phyloP scores from a whole-genome alignment of 2,329 filamentous ascomycete genomes.

The Xylaria sp. region DNA sequence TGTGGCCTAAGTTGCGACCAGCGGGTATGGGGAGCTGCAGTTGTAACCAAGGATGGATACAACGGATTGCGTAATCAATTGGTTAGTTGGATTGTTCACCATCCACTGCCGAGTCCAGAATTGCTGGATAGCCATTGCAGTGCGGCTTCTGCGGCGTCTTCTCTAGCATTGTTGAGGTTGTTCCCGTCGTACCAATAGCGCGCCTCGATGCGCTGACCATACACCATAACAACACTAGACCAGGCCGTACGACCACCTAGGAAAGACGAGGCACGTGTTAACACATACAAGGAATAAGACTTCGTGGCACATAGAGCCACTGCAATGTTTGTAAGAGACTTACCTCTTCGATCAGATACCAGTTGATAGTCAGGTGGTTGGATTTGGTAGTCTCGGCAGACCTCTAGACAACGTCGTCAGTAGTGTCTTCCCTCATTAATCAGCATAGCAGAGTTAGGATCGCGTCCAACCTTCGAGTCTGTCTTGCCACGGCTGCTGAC shows the following conservation, averaged over 20 bases:
- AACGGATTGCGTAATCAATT: constrained; percentile 24
- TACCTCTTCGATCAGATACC: constrained; percentile 80
- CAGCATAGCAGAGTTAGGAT: constrained; percentile 1
- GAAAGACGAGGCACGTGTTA: constrained; percentile 29
- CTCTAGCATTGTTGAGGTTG: constrained; percentile 86
- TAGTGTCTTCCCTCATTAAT: constrained; percentile 21
- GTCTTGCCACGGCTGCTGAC: constrained; percentile 62
- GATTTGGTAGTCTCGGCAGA: constrained; percentile 66
- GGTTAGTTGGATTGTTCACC: constrained; percentile 34
- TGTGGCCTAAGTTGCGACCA: neutral
- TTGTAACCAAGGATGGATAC: constrained; percentile 10
- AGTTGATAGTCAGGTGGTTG: constrained; percentile 72
- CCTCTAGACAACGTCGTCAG: constrained; percentile 56
- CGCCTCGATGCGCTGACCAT: constrained; percentile 72
- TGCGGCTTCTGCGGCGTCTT: constrained; percentile 90
- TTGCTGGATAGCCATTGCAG: constrained; percentile 64
- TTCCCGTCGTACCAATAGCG: constrained; percentile 93
- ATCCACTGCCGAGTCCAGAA: constrained; percentile 50
- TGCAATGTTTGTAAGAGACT: constrained; percentile 28
- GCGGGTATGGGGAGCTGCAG: constrained; percentile 9
- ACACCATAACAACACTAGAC: constrained; percentile 83
- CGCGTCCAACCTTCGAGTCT: constrained; percentile 62
- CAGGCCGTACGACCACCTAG: constrained; percentile 89
- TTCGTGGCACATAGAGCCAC: neutral
- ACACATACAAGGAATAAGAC: constrained; percentile 6